Percentiles rank a stretch among this genome's conserved stretches.
phyloP scores from a whole-genome alignment of 2,329 filamentous ascomycete species.

The Gremmenia infestans region DNA sequence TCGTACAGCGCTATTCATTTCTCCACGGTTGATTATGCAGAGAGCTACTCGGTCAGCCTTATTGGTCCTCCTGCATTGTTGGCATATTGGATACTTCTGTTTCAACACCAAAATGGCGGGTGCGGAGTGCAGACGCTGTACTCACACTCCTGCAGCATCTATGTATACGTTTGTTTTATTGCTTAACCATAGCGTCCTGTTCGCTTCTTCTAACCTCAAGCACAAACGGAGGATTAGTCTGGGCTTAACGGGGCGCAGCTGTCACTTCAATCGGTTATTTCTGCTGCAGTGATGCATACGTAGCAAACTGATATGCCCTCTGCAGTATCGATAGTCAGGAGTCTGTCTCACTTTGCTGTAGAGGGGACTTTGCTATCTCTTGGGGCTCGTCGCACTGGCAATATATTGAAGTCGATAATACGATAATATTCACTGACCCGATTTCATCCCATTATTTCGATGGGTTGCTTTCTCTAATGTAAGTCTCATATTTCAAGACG shows the following conservation, averaged over 20 bases:
- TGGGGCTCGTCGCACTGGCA: too few relatives aligned
- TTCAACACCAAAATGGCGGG: too few relatives aligned
- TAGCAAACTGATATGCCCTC: background rate
- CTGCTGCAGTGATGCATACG: background rate
- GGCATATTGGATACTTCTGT: background rate
- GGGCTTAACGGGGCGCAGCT: background rate
- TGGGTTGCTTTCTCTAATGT: background rate
- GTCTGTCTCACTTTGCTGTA: too few relatives aligned
- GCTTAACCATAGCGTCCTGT: background rate
- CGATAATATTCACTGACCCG: too few relatives aligned
- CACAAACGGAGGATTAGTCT: background rate
- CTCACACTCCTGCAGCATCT: background rate
- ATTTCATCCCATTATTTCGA: too few relatives aligned
- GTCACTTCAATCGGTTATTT: background rate
- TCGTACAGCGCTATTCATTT: background rate
- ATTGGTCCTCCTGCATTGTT: background rate
- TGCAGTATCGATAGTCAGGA: too few relatives aligned
- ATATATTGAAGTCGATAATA: too few relatives aligned
- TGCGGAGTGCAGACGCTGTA: background rate
- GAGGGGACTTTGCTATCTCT: too few relatives aligned
- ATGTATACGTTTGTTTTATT: background rate
- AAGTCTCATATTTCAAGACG: background rate
- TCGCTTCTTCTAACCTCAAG: background rate
- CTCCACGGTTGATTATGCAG: background rate
- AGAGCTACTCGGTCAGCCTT: background rate